phyloP scores from a whole-genome alignment of 1,284 basidiomycete species.

The Lentinula novae-zelandiae region DNA sequence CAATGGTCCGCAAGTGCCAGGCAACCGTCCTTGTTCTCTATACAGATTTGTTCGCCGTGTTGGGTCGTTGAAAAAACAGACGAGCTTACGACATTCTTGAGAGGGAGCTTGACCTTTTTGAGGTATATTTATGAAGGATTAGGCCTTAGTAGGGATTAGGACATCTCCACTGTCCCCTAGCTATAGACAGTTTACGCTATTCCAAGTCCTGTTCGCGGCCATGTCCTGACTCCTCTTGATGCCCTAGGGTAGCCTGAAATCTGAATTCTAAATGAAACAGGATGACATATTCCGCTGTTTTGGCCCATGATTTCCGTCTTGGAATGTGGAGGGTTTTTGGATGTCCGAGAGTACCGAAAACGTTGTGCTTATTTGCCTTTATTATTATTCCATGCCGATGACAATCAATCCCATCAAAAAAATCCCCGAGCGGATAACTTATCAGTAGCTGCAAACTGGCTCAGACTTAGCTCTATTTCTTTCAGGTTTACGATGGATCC shows the following conservation, averaged over 20 bases:
- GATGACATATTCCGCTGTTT: neutral
- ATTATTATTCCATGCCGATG: neutral
- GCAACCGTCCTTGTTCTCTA: slow-evolving; percentile 2
- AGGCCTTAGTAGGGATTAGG: neutral
- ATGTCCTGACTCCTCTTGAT: neutral
- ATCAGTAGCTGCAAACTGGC: too few relatives aligned
- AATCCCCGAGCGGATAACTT: neutral
- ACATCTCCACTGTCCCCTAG: neutral
- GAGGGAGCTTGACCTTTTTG: slow-evolving; percentile 7
- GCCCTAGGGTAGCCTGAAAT: too few relatives aligned
- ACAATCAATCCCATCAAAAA: neutral
- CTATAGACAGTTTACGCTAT: neutral
- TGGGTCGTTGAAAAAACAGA: neutral
- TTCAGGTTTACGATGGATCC: slow-evolving; percentile 22
- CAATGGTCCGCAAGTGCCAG: neutral
- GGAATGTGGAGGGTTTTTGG: too few relatives aligned
- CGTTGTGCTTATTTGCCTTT: neutral
- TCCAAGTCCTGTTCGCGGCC: neutral
- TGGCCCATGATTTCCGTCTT: neutral
- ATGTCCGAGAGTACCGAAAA: neutral
- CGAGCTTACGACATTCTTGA: neutral
- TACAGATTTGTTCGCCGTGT: neutral
- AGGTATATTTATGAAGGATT: slow-evolving; percentile 7
- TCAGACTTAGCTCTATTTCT: neutral
- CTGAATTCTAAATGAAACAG: neutral